Evolutionary conservation across 768 basidiomycete species (phyloP), one percentile per base, ranked within the genome.

Genomic region (Boletus vinaceobasis): DNA sequence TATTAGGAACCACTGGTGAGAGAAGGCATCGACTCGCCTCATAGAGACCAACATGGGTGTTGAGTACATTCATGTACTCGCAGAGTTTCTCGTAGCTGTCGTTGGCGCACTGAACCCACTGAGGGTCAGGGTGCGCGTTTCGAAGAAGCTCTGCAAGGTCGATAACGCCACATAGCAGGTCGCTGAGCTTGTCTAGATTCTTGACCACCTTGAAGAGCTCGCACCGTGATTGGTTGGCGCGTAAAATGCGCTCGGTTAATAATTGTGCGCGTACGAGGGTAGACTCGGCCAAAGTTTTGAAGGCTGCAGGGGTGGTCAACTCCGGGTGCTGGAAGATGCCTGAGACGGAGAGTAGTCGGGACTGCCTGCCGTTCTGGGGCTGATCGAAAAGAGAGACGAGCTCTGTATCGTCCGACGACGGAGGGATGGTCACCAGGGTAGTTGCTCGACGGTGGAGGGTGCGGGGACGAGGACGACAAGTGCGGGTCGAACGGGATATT

Each of bases 41-140:
- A 59, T 94, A 95, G 43, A 99, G 76, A 37, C 88, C 92, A 33
- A 88, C 85, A 75, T 98, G 81, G 32, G 95, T 98, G 71, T 99
- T 99, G 55, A 98, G 77, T 43, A 91, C 85, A 71, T 98, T 98
- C 95, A 99, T 98, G 71, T 90, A 95, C 73, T 94, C 90, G 75
- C 93, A 98, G 58, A 98, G 76, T 57, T 82, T 84, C 71, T 93
- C 94, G 70, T 98, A 98, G 40, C 90, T 88, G 57, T 80, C 78
- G 66, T 97, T 91, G 43, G 91, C 91, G 47, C 87, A 87, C 15
- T 83, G 79, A 15, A 91, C 80, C 95, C 96, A 98, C 43, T 72
- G 65, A 27, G 77, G 75, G 66, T 97, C 92, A 1, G 96, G 94
- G 75, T 98, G 95, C 0, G 93, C 87, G 67, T 96, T 95, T 58